phyloP scores from a whole-genome alignment of 2,329 filamentous ascomycete species.

The Aspergillus pseudoglaucus region DNA sequence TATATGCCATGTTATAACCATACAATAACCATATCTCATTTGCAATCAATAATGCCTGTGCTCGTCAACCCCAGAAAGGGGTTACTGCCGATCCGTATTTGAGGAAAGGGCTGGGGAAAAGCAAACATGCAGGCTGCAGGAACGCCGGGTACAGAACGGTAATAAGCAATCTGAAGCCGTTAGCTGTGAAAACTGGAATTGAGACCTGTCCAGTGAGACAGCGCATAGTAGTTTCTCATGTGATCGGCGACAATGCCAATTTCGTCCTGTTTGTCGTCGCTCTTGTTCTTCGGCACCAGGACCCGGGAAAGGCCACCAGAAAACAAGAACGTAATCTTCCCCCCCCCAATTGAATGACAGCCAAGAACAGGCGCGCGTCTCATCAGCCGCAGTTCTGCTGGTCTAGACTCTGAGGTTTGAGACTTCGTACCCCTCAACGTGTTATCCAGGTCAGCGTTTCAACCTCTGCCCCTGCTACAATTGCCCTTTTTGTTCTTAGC shows the following conservation, averaged over 20 bases:
- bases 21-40: neutral
- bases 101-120: neutral
- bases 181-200: neutral
- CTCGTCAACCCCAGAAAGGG: neutral
- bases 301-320: neutral
- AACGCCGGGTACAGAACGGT: neutral
- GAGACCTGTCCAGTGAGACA: constrained; percentile 4
- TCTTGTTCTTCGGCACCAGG: neutral
- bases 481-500: neutral
- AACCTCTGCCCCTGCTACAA: neutral
- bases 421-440: neutral
- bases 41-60: neutral
- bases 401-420: neutral
- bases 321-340: neutral
- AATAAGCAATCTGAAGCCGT: neutral
- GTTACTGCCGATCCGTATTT: constrained; percentile 1
- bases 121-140: neutral
- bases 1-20: neutral
- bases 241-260: constrained; percentile 16
- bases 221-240: constrained; percentile 8
- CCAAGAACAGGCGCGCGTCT: neutral
- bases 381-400: neutral
- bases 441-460: neutral
- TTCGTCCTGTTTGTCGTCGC: neutral
- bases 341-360: constrained; percentile 1